Evolutionary conservation across 768 basidiomycete genomes (phyloP).

Genomic region (Psilocybe sp.): DNA sequence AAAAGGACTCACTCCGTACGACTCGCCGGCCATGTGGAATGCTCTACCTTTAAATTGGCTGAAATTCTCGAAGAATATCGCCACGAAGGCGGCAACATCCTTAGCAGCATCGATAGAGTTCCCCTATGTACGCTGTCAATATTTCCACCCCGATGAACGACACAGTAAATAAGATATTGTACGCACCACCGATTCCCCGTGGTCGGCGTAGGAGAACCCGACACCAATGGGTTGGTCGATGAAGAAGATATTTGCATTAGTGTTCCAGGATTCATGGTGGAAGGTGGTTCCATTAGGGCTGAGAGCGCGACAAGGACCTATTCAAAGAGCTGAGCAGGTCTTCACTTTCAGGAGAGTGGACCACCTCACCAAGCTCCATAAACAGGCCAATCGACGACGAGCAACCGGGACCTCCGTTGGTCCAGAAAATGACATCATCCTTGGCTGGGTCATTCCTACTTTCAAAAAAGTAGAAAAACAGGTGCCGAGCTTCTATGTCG

Average conservation of each 20-base stretch:
- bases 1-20: constrained; percentile 57
- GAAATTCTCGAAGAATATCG: constrained; percentile 76
- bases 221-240: constrained; percentile 62
- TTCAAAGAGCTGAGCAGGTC: constrained; percentile 2
- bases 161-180: neutral
- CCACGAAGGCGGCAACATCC: constrained; percentile 69
- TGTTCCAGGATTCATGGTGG: constrained; percentile 66
- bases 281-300: constrained; percentile 46
- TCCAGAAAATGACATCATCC: constrained; percentile 61
- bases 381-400: constrained; percentile 57
- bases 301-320: constrained; percentile 68
- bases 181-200: constrained; percentile 57
- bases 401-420: constrained; percentile 43
- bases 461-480: constrained; percentile 80
- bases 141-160: neutral
- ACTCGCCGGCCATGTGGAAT: constrained; percentile 73
- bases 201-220: constrained; percentile 63
- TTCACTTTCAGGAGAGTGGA: neutral
- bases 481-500: constrained; percentile 56
- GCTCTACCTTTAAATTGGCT: constrained; percentile 62
- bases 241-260: constrained; percentile 61
- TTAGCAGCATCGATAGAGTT: constrained; percentile 67
- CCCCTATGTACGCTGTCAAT: constrained; percentile 29
- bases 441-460: constrained; percentile 55
- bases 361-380: constrained; percentile 65